Base-by-base conservation (phyloP, 768 basidiomycete species). In the Leccinum disarticulatum region DNA sequence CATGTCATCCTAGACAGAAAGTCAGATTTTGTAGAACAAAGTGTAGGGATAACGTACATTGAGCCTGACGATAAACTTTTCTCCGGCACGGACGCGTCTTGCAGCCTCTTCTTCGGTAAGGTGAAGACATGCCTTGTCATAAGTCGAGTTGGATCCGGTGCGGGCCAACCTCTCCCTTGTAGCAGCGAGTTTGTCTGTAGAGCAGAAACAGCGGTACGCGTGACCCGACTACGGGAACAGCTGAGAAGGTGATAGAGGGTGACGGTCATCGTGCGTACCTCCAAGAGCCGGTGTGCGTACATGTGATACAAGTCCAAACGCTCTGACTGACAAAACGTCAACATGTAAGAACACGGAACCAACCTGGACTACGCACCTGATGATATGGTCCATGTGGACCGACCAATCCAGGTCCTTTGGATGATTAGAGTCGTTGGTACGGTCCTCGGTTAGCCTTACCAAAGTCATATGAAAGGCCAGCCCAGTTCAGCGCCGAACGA, bases 191-290 rank as follows among this genome's bases (percentile, higher is more conserved):
- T 83, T 83, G 61, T 90, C 87, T 0, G 85, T 78, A 2, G 89
- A 83, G 73, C 96, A 98, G 78, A 98, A 98, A 73, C 97, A 98
- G 19, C 92, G 87, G 71, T 99, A 99, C 7, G 95, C 96, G 59
- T 90, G 85, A 4, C 90, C 93, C 47, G 84, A 82, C 95, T 98
- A 62, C 31, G 11, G 30, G 47, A 56, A 25, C 46, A 52, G 27
- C 25, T 55, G 28, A 48, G 31, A 31, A 4, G 30, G 36, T 8
- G 17, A 31, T 13, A 27, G 6, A 8, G 0, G 3, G 9, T 30
- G 19, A 17, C 1, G 11, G 17, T 1, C 5, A 50, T 15, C 15
- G 28, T 25, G 61, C 79, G 31, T 63, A 95, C 96, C 55, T 91
- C 85, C 43, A 97, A 78, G 3, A 99, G 83, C 61, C 83, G 87